phyloP scores from a whole-genome alignment of 495 filamentous ascomycete species.

The Recurvomyces mirabilis region DNA sequence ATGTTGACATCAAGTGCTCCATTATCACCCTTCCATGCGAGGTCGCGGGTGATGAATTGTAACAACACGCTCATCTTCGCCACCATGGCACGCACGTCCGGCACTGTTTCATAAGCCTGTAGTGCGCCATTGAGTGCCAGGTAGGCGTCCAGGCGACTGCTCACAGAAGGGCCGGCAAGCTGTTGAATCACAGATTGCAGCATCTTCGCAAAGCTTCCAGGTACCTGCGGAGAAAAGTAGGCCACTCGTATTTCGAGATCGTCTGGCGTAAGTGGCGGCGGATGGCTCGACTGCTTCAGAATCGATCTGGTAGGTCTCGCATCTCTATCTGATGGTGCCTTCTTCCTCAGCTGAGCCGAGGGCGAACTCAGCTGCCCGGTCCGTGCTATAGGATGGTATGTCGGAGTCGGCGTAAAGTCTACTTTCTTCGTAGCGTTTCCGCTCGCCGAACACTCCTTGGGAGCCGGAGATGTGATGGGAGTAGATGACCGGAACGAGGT shows the following conservation, averaged over 20 bases:
- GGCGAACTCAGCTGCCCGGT: slow-evolving; percentile 36
- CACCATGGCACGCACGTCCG: slow-evolving; percentile 58
- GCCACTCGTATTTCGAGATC: slow-evolving; percentile 25
- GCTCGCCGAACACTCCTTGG: slow-evolving; percentile 29
- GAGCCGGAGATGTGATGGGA: slow-evolving; percentile 37
- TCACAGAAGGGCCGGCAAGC: slow-evolving; percentile 56
- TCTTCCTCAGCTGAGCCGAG: slow-evolving; percentile 36
- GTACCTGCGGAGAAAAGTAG: slow-evolving; percentile 24
- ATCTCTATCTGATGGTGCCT: slow-evolving; percentile 48
- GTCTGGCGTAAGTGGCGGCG: slow-evolving; percentile 14
- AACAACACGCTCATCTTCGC: slow-evolving; percentile 64
- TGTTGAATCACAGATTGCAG: slow-evolving; percentile 71
- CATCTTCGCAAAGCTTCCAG: slow-evolving; percentile 54
- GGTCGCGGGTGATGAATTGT: slow-evolving; percentile 70
- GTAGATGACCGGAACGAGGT: slow-evolving; percentile 18
- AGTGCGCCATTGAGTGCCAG: slow-evolving; percentile 62
- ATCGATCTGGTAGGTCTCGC: slow-evolving; percentile 72
- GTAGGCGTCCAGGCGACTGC: slow-evolving; percentile 74
- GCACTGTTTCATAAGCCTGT: slow-evolving; percentile 58
- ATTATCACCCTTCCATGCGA: slow-evolving; percentile 11
- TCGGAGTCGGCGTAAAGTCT: slow-evolving; percentile 49
- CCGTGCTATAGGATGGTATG: slow-evolving; percentile 52
- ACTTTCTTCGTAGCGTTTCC: slow-evolving; percentile 48
- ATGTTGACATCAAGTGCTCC: slow-evolving; percentile 43
- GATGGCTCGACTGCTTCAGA: slow-evolving; percentile 49